A percentile compares a stretch with the other conserved stretches of the same genome.
Conservation (phyloP, 2,329 filamentous ascomycete species). For the Aspergillus sp. region DNA sequence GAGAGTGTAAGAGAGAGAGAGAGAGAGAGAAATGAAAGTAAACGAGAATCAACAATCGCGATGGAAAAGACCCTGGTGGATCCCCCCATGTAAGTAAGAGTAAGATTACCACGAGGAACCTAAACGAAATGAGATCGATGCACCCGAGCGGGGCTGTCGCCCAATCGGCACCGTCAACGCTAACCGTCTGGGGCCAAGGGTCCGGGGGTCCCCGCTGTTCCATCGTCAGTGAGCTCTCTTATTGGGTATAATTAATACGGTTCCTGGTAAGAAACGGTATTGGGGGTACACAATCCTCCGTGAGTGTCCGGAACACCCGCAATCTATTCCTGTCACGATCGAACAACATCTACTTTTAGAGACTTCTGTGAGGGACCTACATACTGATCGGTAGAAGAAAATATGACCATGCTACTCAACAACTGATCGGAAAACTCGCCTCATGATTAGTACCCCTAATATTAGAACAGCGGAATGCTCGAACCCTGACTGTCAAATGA, state of each 20-base stretch:
- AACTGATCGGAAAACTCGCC: too few species aligned
- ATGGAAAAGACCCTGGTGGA: neutral
- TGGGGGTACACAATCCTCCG: too few species aligned
- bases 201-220: neutral
- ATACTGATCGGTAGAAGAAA: too few species aligned
- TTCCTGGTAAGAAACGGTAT: too few species aligned
- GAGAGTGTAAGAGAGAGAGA: constrained; percentile 2
- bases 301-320: too few species aligned
- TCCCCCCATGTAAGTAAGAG: constrained; percentile 6
- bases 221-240: neutral
- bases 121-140: constrained; percentile 22
- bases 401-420: too few species aligned
- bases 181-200: constrained; percentile 7
- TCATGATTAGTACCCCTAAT: too few species aligned
- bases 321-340: too few species aligned
- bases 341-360: too few species aligned
- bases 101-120: constrained; percentile 14
- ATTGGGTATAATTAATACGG: neutral
- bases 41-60: neutral
- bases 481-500: neutral
- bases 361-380: too few species aligned
- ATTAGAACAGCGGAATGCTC: neutral
- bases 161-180: constrained; percentile 12
- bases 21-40: constrained; percentile 1
- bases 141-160: constrained; percentile 6